These are phyloP conservation scores for Crithidia acanthocephali DNA, from an alignment of 208 protist species.

Conservation along the genomic window DNA sequence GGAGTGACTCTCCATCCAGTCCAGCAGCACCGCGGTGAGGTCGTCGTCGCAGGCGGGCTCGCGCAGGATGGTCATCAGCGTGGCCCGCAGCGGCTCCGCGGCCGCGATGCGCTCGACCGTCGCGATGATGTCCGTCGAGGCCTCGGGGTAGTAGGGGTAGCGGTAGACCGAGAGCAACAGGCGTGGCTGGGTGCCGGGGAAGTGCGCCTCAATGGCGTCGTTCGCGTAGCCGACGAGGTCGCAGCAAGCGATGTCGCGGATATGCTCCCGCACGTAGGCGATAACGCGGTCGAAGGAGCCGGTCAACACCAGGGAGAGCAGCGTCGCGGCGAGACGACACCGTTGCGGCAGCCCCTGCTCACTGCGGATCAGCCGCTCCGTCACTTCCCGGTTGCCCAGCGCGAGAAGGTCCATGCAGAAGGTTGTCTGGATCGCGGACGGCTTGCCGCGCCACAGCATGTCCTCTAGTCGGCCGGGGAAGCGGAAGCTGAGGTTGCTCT, in stretches of 20 bases:
- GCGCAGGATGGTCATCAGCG: constrained; percentile 42
- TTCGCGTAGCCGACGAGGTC: constrained; percentile 44
- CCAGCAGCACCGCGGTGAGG: constrained; percentile 47
- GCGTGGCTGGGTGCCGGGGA: constrained; percentile 46
- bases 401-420: constrained; percentile 58
- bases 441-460: constrained; percentile 47
- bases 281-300: constrained; percentile 34
- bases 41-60: constrained; percentile 35
- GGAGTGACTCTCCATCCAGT: constrained; percentile 72
- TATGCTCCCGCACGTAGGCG: constrained; percentile 48
- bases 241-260: constrained; percentile 44
- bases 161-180: constrained; percentile 54
- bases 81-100: constrained; percentile 32
- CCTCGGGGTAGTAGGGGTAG: constrained; percentile 40
- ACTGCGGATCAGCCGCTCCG: constrained; percentile 37
- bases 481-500: constrained; percentile 17
- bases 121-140: constrained; percentile 33
- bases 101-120: constrained; percentile 33
- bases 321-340: constrained; percentile 44
- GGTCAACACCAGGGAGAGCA: constrained; percentile 41
- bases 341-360: constrained; percentile 37
- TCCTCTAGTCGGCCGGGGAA: constrained; percentile 40
- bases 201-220: constrained; percentile 47
- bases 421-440: constrained; percentile 30
- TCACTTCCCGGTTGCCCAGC: constrained; percentile 21